Evolutionary conservation across 176 grass and related monocot genomes (phyloP), one percentile per base, ranked within the genome.

Genomic region (Oryza nivara): DNA sequence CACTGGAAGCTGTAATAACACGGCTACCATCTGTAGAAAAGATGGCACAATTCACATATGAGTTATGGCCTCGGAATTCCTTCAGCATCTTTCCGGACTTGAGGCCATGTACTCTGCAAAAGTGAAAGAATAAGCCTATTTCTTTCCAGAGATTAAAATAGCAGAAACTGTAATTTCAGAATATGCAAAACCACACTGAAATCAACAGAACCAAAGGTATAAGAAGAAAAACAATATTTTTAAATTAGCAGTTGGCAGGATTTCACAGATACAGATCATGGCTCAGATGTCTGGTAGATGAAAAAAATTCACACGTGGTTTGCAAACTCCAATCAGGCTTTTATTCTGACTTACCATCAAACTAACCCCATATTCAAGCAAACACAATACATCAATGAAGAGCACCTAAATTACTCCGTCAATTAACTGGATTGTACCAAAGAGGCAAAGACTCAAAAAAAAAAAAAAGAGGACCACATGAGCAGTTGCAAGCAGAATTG

Each of bases 51-150:
- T 98, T 98, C 74, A 98, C 96, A 81, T 84, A 99, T 47, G 96
- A 98, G 76, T 19, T 82, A 54, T 99, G 96, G 74, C 96, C 93
- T 83, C 96, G 80, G 63, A 99, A 99, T 90, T 99, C 96, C 88
- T 99, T 99, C 76, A 99, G 86, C 88, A 99, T 89, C 88, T 99
- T 99, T 69, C 96, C 96, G 49, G 96, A 99, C 52, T 99, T 99
- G 48, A 99, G 88, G 19, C 93, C 96, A 91, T 99, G 96, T 68
- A 99, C 88, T 93, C 96, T 96, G 86, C 17, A 77, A 87, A 70
- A 81, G 65, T 23, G 41, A 41, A 12, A 65, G 38, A 74, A 51
- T 48, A 68, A 86, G 47, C 38, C 12, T 70, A 32, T 64, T 36
- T 75, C 28, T 73, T 73, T 83, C 68, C 38, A 68, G 48, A 40